Evolutionary conservation across 768 basidiomycete genomes (phyloP), one percentile per base, ranked within the genome.

Genomic region (Stropharia rugosoannulata): DNA sequence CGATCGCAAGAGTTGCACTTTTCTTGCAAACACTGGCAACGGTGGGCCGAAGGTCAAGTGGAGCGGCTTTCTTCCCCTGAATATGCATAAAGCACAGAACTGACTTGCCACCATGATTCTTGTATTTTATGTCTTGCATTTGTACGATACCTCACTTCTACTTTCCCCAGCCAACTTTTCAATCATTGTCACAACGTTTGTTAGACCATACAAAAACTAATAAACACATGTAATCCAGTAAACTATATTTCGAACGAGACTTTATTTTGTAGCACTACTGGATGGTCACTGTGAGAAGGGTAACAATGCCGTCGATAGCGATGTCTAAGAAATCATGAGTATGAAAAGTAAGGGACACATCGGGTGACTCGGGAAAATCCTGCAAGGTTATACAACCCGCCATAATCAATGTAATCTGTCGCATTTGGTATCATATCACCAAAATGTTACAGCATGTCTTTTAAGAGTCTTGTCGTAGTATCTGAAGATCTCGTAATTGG

Each of bases 251-350:
- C 36, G 27, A 38, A 18, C 53, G 22, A 22, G 22, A 22, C 27
- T 49, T 4, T 27, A 6, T 16, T 35, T 11, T 47, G 12, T 7
- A 9, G 6, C 25, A 27, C 48, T 59, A 69, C 42, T 54, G 54
- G 29, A 81, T 78, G 3, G 70, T 78, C 16, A 86, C 79, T 1
- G 81, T 86, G 51, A 87, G 68, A 18, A 86, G 62, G 1, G 76
- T 76, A 13, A 81, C 78, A 35, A 79, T 72, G 42, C 85, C 85
- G 62, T 86, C 85, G 36, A 77, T 77, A 3, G 85, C 77, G 50
- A 86, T 88, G 19, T 73, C 85, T 84, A 39, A 37, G 18, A 25
- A 25, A 25, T 22, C 39, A 6, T 51, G 16, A 51, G 38, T 29
- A 19, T 27, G 19, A 39, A 25, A 27, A 22, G 12, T 16, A 2